Evolutionary conservation across 352 stramenopile genomes (phyloP).

Genomic region (Globisporangium spiculum): DNA sequence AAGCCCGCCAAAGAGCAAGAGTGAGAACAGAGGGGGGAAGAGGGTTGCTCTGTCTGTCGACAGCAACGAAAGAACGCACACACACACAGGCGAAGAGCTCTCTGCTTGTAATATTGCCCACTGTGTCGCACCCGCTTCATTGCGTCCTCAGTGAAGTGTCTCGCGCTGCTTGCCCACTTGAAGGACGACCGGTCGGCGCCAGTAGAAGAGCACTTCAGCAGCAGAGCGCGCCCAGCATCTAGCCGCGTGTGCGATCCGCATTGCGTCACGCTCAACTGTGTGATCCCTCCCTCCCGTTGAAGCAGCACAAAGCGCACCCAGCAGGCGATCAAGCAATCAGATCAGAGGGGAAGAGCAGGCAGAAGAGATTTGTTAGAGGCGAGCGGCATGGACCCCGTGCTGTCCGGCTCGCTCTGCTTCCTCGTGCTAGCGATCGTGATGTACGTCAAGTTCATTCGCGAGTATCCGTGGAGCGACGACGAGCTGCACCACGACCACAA

Average conservation of each 20-base stretch:
- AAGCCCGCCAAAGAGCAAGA: neutral
- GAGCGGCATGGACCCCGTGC: constrained; percentile 67
- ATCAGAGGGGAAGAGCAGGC: neutral
- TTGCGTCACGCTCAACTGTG: neutral
- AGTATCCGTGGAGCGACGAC: constrained; percentile 63
- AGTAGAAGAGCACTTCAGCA: neutral
- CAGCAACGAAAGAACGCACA: neutral
- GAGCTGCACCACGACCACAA: constrained; percentile 49
- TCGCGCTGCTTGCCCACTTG: neutral
- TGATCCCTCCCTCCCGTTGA: neutral
- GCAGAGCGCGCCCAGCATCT: neutral
- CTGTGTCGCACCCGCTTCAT: neutral
- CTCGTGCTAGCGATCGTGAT: constrained; percentile 83
- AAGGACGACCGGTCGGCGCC: neutral
- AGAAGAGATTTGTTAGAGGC: neutral
- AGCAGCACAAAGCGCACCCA: neutral
- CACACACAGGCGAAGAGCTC: neutral
- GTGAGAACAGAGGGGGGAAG: neutral
- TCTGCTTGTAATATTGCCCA: neutral
- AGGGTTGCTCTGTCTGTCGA: neutral
- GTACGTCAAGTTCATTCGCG: constrained; percentile 88
- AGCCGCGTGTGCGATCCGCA: neutral
- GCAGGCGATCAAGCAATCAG: neutral
- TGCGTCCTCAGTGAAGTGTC: neutral
- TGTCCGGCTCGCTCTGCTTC: constrained; percentile 87